phyloP scores from a whole-genome alignment of 2,329 filamentous ascomycete species.

The Helotiales sp. region DNA sequence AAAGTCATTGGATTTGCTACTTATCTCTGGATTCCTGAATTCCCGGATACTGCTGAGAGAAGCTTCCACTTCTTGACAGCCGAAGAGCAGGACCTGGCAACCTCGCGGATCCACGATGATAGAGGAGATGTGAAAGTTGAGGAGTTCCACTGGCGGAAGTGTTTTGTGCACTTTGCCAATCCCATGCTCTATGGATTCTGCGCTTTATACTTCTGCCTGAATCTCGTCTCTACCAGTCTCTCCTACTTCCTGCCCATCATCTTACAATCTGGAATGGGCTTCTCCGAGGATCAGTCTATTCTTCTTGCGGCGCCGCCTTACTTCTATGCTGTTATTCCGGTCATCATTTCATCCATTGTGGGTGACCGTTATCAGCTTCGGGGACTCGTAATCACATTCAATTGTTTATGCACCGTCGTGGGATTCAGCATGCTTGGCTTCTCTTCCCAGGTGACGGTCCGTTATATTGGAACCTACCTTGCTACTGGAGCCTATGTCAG shows the following conservation, averaged over 20 bases:
- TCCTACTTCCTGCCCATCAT: slow-evolving; percentile 82
- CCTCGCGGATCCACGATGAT: slow-evolving; percentile 55
- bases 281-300: slow-evolving; percentile 50
- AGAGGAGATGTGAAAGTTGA: slow-evolving; percentile 53
- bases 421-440: slow-evolving; percentile 36
- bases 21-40: slow-evolving; percentile 64
- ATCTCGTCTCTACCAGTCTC: slow-evolving; percentile 72
- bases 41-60: slow-evolving; percentile 55
- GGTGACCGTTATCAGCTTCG: slow-evolving; percentile 55
- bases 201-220: slow-evolving; percentile 64
- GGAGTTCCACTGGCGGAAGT: slow-evolving; percentile 59
- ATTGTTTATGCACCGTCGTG: slow-evolving; percentile 30
- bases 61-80: slow-evolving; percentile 58
- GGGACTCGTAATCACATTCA: slow-evolving; percentile 34
- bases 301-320: slow-evolving; percentile 56
- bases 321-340: slow-evolving; percentile 47
- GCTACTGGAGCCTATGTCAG: slow-evolving; percentile 72
- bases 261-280: slow-evolving; percentile 57
- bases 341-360: slow-evolving; percentile 50
- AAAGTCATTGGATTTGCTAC: slow-evolving; percentile 49
- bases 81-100: slow-evolving; percentile 46
- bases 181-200: slow-evolving; percentile 64
- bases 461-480: slow-evolving; percentile 40
- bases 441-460: slow-evolving; percentile 27
- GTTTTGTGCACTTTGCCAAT: slow-evolving; percentile 50